Base-by-base conservation (phyloP, 2,329 filamentous ascomycete species). In the Lecanicillium sp. region DNA sequence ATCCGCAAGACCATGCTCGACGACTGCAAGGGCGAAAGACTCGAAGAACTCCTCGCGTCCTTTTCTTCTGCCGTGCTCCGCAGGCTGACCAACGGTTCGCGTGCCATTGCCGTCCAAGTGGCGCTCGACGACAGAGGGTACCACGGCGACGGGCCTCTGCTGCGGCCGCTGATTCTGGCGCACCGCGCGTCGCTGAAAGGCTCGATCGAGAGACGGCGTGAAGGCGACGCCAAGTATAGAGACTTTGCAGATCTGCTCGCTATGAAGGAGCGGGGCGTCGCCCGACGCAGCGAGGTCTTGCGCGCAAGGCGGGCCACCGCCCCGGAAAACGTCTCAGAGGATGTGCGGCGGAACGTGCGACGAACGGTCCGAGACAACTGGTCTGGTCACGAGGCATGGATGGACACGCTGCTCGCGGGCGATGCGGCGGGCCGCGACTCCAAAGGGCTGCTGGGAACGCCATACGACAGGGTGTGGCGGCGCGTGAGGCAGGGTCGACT, bases 1-100 rank as follows among this genome's bases (percentile, higher is more conserved):
- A 69, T 97, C 26, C 81, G 93, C 44, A 96, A 95, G 70, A 95
- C 89, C 0, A 95, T 96, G 87, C 73, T 98, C 44, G 93, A 98
- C 62, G 91, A 98, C 58, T 98, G 93, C 68, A 90, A 86, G 55
- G 91, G 91, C 5, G 90, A 95, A 47, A 84, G 88, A 54, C 79
- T 97, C 47, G 90, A 90, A 62, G 93, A 98, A 61, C 70, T 95
- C 1, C 74, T 97, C 23, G 81, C 88, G 3, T 74, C 81, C 1
- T 94, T 98, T 58, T 96, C 91, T 1, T 87, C 86, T 12, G 79
- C 82, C 0, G 90, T 95, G 1, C 65, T 97, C 52, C 86, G 86
- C 59, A 66, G 79, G 1, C 67, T 86, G 1, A 69, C 74, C 0
- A 67, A 70, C 35, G 19, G 63, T 33, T 62, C 64, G 17, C 65